Conservation (phyloP, 2,329 filamentous ascomycete genomes). For the Penicillium sp. region DNA sequence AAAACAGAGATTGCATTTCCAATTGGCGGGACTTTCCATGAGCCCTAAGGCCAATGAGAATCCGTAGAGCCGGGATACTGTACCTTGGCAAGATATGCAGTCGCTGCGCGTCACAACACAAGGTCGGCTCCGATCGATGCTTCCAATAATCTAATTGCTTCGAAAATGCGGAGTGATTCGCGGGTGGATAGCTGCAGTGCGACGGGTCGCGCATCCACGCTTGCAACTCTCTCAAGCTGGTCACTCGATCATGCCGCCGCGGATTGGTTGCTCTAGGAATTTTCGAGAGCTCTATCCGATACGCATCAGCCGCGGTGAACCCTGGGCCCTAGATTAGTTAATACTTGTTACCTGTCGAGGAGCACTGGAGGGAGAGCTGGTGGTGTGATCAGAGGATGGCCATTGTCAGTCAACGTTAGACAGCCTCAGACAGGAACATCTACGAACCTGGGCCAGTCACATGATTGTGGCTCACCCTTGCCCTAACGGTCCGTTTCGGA, state of each 20-base stretch:
- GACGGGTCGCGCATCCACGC: not conserved
- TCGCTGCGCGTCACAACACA: not conserved
- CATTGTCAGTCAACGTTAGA: not conserved
- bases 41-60: not conserved
- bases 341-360: not conserved
- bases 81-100: not conserved
- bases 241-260: not conserved
- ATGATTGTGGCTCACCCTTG: conserved; percentile 13
- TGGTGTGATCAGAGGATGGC: not conserved
- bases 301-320: not conserved
- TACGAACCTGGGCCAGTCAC: not conserved
- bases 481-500: conserved; percentile 18
- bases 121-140: not conserved
- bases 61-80: not conserved
- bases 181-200: conserved; percentile 13
- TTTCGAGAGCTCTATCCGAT: not conserved
- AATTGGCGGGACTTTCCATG: not conserved
- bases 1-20: not conserved
- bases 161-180: conserved; percentile 19
- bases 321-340: not conserved
- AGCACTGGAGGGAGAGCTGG: not conserved
- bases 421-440: not conserved
- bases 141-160: conserved; percentile 11
- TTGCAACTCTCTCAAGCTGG: not conserved
- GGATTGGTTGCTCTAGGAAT: not conserved